Base-by-base conservation (phyloP, 2,329 filamentous ascomycete species). In the Grosmannia penicillata region DNA sequence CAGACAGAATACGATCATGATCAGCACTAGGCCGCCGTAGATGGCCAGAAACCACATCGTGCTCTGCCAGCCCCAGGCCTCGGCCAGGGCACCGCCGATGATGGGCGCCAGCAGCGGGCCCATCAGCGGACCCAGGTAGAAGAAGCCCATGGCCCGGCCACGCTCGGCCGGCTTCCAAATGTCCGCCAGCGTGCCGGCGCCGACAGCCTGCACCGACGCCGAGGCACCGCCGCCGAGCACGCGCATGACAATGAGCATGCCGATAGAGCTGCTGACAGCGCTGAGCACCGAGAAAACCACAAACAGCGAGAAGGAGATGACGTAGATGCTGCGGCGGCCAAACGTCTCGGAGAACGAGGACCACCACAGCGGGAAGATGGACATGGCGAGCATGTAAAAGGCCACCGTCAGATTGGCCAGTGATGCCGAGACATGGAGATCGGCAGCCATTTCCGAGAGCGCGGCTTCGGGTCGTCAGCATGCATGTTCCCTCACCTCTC, bases 291-390 rank as follows among this genome's bases (percentile, higher is more conserved):
- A 78, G 58, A 82, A 89, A 28, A 87, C 44, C 38, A 78, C 61
- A 51, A 84, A 87, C 13, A 89, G 60, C 18, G 66, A 53, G 54
- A 91, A 91, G 0, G 81, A 86, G 25, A 71, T 58, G 24, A 93
- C 58, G 53, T 89, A 91, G 48, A 93, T 80, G n/a, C 75, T 77
- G 18, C 84, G 72, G 29, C 84, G 72, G 11, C 84, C 84, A 1
- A 74, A 57, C 1, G 64, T 65, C 49, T 91, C 84, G 8, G 79
- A 84, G 51, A 91, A 86, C 2, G 78, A 78, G 1, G 79, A 84
- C 82, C 82, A 91, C 83, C 83, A 91, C 1, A 93, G 65, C 0
- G 84, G 84, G 47, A 86, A 89, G 32, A 91, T 83, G 39, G 76
- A 73, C 82, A 91, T 84, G 48, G 72, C 64, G 5, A 91, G 64